Percentiles rank a stretch among this genome's conserved stretches.
Evolutionary conservation across 495 filamentous ascomycete species (phyloP).

Genomic region (Aspergillus carlsbadensis): DNA sequence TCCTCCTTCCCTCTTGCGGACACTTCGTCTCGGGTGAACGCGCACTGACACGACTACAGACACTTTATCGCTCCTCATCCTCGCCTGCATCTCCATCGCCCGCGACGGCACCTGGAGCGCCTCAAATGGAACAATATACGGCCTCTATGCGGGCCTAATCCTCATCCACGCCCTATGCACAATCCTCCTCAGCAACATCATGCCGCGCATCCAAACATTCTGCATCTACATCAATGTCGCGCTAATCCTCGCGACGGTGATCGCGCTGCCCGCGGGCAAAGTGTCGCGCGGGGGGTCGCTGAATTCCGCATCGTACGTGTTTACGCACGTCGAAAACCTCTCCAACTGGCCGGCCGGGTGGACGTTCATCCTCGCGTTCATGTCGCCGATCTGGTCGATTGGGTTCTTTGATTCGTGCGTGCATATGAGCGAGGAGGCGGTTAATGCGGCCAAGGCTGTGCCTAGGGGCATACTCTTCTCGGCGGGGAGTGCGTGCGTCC

Average conservation of each 20-base stretch:
- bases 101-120: conserved; percentile 64
- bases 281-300: conserved; percentile 28
- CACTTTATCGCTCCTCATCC: conserved; percentile 51
- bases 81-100: conserved; percentile 58
- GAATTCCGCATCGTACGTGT: conserved; percentile 41
- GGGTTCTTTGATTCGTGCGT: conserved; percentile 52
- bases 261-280: conserved; percentile 63
- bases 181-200: conserved; percentile 53
- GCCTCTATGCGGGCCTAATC: conserved; percentile 59
- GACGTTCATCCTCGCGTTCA: conserved; percentile 61
- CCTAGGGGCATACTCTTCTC: conserved; percentile 56
- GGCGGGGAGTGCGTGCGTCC: conserved; percentile 35
- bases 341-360: conserved; percentile 59
- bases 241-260: conserved; percentile 62
- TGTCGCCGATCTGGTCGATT: conserved; percentile 64
- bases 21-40: no score
- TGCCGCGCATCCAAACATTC: conserved; percentile 64
- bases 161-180: conserved; percentile 58
- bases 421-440: conserved; percentile 61
- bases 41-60: no score
- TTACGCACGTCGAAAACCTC: conserved; percentile 45
- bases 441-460: conserved; percentile 59
- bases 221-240: conserved; percentile 64
- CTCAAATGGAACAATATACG: conserved; percentile 59
- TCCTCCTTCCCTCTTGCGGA: no score